phyloP scores from a whole-genome alignment of 2,329 filamentous ascomycete species.

The Madurella mycetomatis region DNA sequence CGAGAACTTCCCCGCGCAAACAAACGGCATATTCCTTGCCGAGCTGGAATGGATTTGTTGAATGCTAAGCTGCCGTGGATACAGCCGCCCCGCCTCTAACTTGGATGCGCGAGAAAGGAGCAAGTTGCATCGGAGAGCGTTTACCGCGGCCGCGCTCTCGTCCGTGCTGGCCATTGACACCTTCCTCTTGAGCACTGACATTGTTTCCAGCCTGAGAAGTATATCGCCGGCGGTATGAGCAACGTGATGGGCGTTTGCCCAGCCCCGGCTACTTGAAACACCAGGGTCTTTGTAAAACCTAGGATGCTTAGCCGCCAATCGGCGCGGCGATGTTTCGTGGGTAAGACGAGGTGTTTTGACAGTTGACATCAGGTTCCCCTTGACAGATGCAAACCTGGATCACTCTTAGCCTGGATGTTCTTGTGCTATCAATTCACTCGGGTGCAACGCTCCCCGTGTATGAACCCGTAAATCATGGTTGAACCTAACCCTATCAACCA shows the following conservation, averaged over 20 bases:
- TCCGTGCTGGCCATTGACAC: too few species aligned
- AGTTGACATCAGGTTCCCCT: too few species aligned
- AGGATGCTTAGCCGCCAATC: not conserved
- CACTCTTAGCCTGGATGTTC: too few species aligned
- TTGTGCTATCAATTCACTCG: too few species aligned
- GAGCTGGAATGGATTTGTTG: not conserved
- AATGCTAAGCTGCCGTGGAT: not conserved
- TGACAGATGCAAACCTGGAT: too few species aligned
- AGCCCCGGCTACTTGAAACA: constrained; percentile 5
- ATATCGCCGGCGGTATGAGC: not conserved
- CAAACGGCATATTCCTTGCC: too few species aligned
- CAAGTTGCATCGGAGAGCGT: not conserved
- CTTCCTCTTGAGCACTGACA: too few species aligned
- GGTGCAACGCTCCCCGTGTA: too few species aligned
- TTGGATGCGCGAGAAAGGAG: not conserved
- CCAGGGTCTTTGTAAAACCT: not conserved
- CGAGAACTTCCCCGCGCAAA: too few species aligned
- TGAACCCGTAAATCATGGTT: too few species aligned
- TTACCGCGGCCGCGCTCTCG: too few species aligned
- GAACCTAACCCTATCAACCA: too few species aligned
- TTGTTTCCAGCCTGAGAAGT: not conserved
- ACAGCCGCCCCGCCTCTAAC: not conserved
- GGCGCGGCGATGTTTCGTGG: not conserved
- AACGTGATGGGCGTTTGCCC: not conserved
- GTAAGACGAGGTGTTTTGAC: not conserved